Evolutionary conservation across 1,139 yeast genomes (phyloP).

Genomic region (Scheffersomyces illinoinensis): DNA sequence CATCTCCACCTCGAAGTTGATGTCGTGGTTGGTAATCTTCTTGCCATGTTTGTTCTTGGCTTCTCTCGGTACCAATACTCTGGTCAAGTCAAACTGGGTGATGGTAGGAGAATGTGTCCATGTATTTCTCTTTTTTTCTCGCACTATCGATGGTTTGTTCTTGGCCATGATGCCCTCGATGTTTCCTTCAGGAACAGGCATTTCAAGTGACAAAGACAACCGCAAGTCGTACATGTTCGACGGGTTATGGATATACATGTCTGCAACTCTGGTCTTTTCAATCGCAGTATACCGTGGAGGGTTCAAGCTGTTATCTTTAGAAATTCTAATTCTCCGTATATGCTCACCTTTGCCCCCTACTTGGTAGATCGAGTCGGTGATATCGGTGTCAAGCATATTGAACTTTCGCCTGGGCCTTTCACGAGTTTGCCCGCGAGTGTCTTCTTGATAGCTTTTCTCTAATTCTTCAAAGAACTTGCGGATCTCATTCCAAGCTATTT

Average conservation of each 20-base stretch:
- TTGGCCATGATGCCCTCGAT: constrained; percentile 38
- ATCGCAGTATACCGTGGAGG: constrained; percentile 73
- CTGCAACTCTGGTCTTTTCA: constrained; percentile 70
- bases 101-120: constrained; percentile 69
- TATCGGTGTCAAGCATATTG: constrained; percentile 40
- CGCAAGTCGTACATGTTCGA: constrained; percentile 77
- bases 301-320: constrained; percentile 56
- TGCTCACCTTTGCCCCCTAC: constrained; percentile 46
- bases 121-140: constrained; percentile 66
- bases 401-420: constrained; percentile 44
- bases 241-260: constrained; percentile 72
- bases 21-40: constrained; percentile 40
- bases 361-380: constrained; percentile 43
- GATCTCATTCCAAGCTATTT: constrained; percentile 63
- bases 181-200: constrained; percentile 63
- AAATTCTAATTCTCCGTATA: constrained; percentile 63
- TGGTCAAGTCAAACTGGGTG: constrained; percentile 70
- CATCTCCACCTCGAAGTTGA: constrained; percentile 61
- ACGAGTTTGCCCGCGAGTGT: neutral
- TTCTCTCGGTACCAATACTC: constrained; percentile 52
- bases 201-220: constrained; percentile 73
- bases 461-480: constrained; percentile 57
- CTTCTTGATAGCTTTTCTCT: constrained; percentile 43
- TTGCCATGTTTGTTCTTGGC: constrained; percentile 45
- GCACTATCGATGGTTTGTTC: constrained; percentile 49